A percentile compares a stretch with the other conserved stretches of the same genome.
phyloP scores from a whole-genome alignment of 2,329 filamentous ascomycete genomes.

The Cladosporium sp. region DNA sequence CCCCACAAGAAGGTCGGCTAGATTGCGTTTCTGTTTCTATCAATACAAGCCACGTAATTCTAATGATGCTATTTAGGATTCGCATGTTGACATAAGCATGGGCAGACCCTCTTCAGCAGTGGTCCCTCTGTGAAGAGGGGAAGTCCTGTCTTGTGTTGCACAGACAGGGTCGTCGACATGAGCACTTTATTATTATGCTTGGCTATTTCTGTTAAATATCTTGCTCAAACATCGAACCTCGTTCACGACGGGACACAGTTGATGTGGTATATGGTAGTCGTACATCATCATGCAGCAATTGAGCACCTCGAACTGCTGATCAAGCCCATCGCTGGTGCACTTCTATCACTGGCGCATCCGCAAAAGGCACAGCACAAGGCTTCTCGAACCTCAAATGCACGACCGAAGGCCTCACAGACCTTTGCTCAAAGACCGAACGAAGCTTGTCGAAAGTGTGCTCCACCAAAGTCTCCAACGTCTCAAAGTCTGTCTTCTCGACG shows the following conservation, averaged over 20 bases:
- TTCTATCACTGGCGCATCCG: conserved; percentile 71
- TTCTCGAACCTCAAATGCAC: conserved; percentile 68
- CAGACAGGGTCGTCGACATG: neutral
- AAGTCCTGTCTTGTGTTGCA: neutral
- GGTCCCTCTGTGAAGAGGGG: neutral
- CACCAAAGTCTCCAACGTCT: conserved; percentile 53
- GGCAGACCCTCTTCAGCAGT: neutral
- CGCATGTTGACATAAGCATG: neutral
- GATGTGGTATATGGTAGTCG: neutral
- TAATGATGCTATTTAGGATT: neutral
- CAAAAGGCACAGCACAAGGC: conserved; percentile 71
- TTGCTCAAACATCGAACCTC: neutral
- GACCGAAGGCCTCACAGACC: conserved; percentile 7
- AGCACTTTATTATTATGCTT: too few relatives aligned
- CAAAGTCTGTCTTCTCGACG: conserved; percentile 47
- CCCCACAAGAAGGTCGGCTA: neutral
- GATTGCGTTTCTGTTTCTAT: neutral
- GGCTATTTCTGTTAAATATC: neutral
- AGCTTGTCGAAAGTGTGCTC: conserved; percentile 47
- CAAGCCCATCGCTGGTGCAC: conserved; percentile 38
- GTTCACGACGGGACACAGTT: neutral
- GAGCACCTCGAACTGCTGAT: neutral
- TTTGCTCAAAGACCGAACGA: conserved; percentile 17
- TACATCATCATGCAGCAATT: neutral
- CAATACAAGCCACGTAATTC: neutral